Conservation (phyloP, 805 yeast genomes). For the Zygosaccharomyces siamensis region DNA sequence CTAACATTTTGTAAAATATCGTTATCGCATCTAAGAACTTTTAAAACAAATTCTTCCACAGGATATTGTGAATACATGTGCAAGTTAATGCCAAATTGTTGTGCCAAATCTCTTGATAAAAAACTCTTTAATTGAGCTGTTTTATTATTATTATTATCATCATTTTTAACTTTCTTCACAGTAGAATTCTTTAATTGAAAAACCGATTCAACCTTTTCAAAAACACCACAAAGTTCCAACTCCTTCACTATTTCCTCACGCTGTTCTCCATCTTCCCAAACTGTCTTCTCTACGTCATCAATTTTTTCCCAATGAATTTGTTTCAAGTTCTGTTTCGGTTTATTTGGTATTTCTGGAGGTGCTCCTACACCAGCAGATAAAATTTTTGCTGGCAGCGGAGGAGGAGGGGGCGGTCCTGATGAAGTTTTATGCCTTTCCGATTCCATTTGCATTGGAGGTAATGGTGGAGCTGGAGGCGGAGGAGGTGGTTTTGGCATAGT, state of each 20-base stretch:
- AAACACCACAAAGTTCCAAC: constrained; percentile 54
- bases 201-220: constrained; percentile 56
- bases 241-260: constrained; percentile 41
- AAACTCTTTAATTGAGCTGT: constrained; percentile 44
- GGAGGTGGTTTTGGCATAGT: constrained; percentile 21
- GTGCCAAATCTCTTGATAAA: constrained; percentile 66
- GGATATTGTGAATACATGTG: constrained; percentile 53
- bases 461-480: constrained; percentile 31
- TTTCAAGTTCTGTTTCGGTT: constrained; percentile 57
- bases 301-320: constrained; percentile 83
- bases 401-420: constrained; percentile 38
- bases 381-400: constrained; percentile 31
- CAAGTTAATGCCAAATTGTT: constrained; percentile 74
- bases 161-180: constrained; percentile 32
- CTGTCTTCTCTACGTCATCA: constrained; percentile 51
- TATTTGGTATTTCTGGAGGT: constrained; percentile 29
- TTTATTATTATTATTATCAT: constrained; percentile 15
- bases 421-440: constrained; percentile 21
- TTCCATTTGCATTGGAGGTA: constrained; percentile 31
- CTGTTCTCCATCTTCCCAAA: constrained; percentile 52
- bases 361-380: constrained; percentile 34
- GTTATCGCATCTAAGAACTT: constrained; percentile 57
- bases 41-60: constrained; percentile 50
- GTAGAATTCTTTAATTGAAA: constrained; percentile 48
- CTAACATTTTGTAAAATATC: constrained; percentile 49